Evolutionary conservation across 176 grass and related monocot genomes (phyloP), one percentile per base, ranked within the genome.

Genomic region (Zizania latifolia): DNA sequence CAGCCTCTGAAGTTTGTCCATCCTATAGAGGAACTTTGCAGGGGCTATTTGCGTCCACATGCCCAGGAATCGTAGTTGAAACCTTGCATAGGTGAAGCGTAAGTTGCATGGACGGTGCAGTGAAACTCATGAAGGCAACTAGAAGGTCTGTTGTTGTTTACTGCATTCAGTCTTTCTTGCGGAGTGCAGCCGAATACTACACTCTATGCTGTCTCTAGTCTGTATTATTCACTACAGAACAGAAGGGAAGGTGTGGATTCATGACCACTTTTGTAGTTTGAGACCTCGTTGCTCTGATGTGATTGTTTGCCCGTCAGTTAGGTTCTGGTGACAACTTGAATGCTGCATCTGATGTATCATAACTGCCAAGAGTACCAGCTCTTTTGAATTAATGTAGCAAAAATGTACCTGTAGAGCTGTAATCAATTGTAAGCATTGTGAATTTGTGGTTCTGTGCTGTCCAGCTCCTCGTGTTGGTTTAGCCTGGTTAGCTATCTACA

Each of bases 261-360:
- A 1, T 51, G 19, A 2, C 2, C 46, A 50, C 19, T 50, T 50
- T 50, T 50, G 46, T 21, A 21, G 19, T 45, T 17, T 36, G 69
- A 58, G 32, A 82, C 57, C 31, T 69, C 7, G 45, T 31, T 76
- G 72, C 66, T 37, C 1, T 53, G 48, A 53, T 22, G 48, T 38
- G 35, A 58, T 58, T 7, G 8, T 64, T 29, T 46, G 72, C 19
- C 1, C 48, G 48, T 82, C 66, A 58, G 65, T 82, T 30, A 34
- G 16, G 62, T 12, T 37, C 59, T 21, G 80, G 33, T 78, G 80
- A 39, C 68, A 53, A 19, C 60, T 78, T 78, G 74, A 87, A 83
- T 83, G 80, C 68, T 54, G 15, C 23, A n/a, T 62, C 62, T 78
- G 74, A 83, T 33, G 39, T 9, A 54, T 51, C 68, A 68, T 51